These are phyloP conservation scores for Herpetomonas muscarum DNA, from an alignment of 208 protist genomes.

Conservation along the genomic window DNA sequence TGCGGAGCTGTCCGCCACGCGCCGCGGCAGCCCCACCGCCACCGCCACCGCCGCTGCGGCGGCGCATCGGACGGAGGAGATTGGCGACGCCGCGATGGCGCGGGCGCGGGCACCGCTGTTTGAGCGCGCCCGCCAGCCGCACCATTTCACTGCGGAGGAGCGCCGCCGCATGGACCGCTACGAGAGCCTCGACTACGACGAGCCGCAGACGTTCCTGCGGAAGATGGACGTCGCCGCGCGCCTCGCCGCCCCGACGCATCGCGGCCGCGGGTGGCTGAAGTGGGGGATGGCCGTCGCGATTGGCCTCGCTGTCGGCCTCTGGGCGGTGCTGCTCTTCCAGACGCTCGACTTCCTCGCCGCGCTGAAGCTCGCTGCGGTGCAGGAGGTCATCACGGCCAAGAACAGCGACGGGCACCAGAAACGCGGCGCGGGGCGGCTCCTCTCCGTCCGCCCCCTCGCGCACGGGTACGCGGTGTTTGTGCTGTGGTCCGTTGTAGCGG, in stretches of 20 bases:
- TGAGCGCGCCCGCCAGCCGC: constrained; percentile 36
- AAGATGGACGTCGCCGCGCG: constrained; percentile 20
- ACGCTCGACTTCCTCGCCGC: constrained; percentile 56
- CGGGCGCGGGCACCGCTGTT: constrained; percentile 44
- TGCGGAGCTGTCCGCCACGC: neutral
- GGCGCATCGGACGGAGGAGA: constrained; percentile 33
- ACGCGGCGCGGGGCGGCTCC: no score
- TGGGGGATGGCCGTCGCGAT: constrained; percentile 58
- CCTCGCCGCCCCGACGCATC: constrained; percentile 13
- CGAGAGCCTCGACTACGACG: constrained; percentile 77
- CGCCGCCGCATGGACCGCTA: constrained; percentile 69
- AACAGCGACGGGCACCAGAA: constrained; percentile 4
- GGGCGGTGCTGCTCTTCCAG: constrained; percentile 66
- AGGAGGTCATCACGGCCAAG: constrained; percentile 23
- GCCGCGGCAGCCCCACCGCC: neutral
- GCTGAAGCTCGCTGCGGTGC: constrained; percentile 32
- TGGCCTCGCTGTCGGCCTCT: constrained; percentile 52
- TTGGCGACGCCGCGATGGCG: constrained; percentile 37
- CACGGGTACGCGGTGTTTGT: constrained; percentile 32
- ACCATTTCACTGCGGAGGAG: constrained; percentile 59
- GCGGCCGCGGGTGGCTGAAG: constrained; percentile 45
- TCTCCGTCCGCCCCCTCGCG: constrained; percentile 7
- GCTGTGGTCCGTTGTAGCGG: constrained; percentile 33
- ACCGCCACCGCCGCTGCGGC: constrained; percentile 2
- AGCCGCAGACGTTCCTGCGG: constrained; percentile 48